Percentiles rank a stretch among this genome's conserved stretches.
Evolutionary conservation across 2,329 filamentous ascomycete species (phyloP).

Genomic region (Botrytis byssoidea): DNA sequence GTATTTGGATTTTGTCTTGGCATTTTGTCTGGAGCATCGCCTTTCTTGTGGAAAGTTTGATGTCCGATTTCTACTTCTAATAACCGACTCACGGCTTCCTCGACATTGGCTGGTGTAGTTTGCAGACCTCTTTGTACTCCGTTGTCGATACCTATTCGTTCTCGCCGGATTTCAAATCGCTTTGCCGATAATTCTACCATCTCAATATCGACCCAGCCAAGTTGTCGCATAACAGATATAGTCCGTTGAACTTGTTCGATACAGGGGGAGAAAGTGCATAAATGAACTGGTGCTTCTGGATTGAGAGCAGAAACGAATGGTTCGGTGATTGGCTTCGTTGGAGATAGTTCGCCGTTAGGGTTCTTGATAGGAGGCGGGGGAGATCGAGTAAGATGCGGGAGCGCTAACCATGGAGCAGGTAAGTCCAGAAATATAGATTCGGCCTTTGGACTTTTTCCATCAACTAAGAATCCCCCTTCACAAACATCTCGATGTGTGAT

Average conservation of each 20-base stretch:
- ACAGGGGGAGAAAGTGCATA: slow-evolving; percentile 95
- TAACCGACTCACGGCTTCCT: slow-evolving; percentile 73
- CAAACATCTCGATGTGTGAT: slow-evolving; percentile 81
- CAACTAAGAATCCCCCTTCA: slow-evolving; percentile 66
- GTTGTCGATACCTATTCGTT: slow-evolving; percentile 69
- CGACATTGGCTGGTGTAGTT: slow-evolving; percentile 66
- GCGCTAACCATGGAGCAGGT: slow-evolving; percentile 76
- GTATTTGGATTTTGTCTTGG: slow-evolving; percentile 39
- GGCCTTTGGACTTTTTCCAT: slow-evolving; percentile 56
- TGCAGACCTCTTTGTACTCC: slow-evolving; percentile 55
- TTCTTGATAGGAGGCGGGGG: slow-evolving; percentile 31
- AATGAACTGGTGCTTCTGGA: slow-evolving; percentile 66
- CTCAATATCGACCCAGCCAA: slow-evolving; percentile 87
- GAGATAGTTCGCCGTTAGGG: slow-evolving; percentile 22
- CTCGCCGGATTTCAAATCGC: slow-evolving; percentile 77
- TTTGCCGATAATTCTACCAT: slow-evolving; percentile 88
- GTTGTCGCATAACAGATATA: slow-evolving; percentile 71
- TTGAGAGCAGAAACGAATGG: slow-evolving; percentile 65
- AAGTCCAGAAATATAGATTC: slow-evolving; percentile 77
- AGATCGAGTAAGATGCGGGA: slow-evolving; percentile 69
- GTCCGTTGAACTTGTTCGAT: slow-evolving; percentile 94
- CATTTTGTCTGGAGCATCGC: slow-evolving; percentile 29
- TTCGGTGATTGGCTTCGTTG: background rate
- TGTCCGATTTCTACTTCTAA: slow-evolving; percentile 70
- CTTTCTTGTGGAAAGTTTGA: slow-evolving; percentile 57